Conservation (phyloP, 768 basidiomycete genomes). For the Cystofilobasidium macerans region DNA sequence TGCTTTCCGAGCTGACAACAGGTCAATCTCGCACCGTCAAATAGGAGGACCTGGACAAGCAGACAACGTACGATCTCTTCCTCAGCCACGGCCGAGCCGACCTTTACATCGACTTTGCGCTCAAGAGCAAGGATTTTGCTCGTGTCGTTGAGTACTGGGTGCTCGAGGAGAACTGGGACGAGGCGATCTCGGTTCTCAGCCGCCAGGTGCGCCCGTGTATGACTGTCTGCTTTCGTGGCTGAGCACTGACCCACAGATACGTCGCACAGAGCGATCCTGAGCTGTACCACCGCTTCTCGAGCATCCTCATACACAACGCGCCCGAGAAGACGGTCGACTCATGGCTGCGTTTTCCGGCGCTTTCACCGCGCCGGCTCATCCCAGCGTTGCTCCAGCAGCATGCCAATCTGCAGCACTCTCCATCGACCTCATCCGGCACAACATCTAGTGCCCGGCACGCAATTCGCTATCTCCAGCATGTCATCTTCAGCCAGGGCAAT, state of each 20-base stretch:
- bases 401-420: not conserved
- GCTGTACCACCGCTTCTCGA: constrained; percentile 83
- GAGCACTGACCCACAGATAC: not conserved
- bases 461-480: constrained; percentile 74
- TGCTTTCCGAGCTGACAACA: too few species aligned
- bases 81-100: constrained; percentile 86
- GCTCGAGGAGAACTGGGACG: constrained; percentile 79
- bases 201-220: constrained; percentile 53
- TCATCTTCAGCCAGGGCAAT: constrained; percentile 55
- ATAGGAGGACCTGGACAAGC: constrained; percentile 69
- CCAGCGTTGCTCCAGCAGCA: constrained; percentile 64
- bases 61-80: constrained; percentile 83
- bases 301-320: constrained; percentile 71
- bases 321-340: constrained; percentile 85
- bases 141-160: constrained; percentile 87
- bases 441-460: constrained; percentile 62
- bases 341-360: constrained; percentile 69
- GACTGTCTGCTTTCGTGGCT: not conserved
- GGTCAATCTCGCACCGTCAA: too few species aligned
- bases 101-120: constrained; percentile 81
- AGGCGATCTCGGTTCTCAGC: constrained; percentile 80
- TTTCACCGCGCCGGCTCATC: constrained; percentile 74
- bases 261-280: constrained; percentile 61
- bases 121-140: constrained; percentile 63
- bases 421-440: constrained; percentile 47